Percentiles rank a stretch among this genome's conserved stretches.
phyloP scores from a whole-genome alignment of 352 stramenopile species.

The Phytophthora pluvialis region DNA sequence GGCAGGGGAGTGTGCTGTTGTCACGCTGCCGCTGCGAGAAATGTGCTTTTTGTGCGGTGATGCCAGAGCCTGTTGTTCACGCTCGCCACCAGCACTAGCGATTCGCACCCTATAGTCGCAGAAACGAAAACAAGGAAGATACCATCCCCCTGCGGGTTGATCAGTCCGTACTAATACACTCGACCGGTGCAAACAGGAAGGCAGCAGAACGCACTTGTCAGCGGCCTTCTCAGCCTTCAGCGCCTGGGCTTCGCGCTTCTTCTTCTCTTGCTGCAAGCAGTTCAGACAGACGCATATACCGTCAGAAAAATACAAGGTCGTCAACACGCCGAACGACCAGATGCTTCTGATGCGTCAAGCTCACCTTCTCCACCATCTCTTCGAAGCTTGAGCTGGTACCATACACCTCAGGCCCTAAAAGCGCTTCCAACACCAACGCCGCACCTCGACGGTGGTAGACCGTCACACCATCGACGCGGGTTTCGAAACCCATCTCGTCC shows the following conservation, averaged over 20 bases:
- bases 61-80: conserved; percentile 7
- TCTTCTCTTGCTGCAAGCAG: conserved; percentile 46
- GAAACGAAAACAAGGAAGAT: conserved; percentile 31
- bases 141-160: conserved; percentile 20
- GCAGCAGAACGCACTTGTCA: conserved; percentile 26
- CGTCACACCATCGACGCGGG: conserved; percentile 80
- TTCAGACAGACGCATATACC: conserved; percentile 18
- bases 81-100: background rate
- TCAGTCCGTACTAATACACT: conserved; percentile 24
- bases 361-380: conserved; percentile 86
- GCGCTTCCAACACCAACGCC: conserved; percentile 65
- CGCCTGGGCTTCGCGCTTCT: conserved; percentile 38
- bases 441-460: conserved; percentile 88
- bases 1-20: conserved; percentile 1
- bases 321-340: background rate
- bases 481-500: conserved; percentile 82
- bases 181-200: background rate
- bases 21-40: conserved; percentile 20
- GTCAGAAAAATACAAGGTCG: conserved; percentile 11
- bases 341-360: conserved; percentile 19
- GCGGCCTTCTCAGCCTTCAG: conserved; percentile 34
- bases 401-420: conserved; percentile 72
- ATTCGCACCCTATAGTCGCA: conserved; percentile 26
- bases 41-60: conserved; percentile 21
- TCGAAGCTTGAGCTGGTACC: conserved; percentile 71